A percentile compares a stretch with the other conserved stretches of the same genome.
Conservation (phyloP, 495 filamentous ascomycete genomes). For the Cladorrhinum samala region DNA sequence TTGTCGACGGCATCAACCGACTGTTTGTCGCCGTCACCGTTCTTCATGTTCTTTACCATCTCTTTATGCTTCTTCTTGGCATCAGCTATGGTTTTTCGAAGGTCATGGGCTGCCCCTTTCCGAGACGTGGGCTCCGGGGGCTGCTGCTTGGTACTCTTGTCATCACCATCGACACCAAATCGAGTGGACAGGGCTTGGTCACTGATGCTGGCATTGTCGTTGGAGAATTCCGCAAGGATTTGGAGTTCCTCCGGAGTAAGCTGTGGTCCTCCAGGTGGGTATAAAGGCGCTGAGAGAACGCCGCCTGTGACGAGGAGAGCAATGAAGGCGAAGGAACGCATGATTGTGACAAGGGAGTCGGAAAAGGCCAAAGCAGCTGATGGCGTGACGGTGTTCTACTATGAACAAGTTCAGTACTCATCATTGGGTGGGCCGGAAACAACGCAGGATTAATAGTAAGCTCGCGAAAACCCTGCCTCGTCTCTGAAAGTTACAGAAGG, state of each 20-base stretch:
- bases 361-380: neutral
- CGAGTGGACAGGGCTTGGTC: neutral
- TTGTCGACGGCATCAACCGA: neutral
- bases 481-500: too few species aligned
- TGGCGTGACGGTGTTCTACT: neutral
- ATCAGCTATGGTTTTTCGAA: neutral
- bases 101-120: neutral
- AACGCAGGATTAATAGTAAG: too few species aligned
- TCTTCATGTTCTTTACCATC: neutral
- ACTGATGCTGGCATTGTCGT: neutral
- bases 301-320: neutral
- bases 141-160: too few species aligned
- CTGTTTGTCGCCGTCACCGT: neutral
- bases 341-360: neutral
- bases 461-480: too few species aligned
- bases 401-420: neutral
- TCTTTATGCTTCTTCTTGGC: neutral
- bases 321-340: neutral
- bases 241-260: neutral
- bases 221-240: neutral
- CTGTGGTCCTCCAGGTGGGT: neutral
- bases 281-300: neutral
- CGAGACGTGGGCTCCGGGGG: too few species aligned
- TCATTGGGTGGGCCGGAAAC: too few species aligned
- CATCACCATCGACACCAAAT: too few species aligned